Evolutionary conservation across 441 rosid species (phyloP), one percentile per base, ranked within the genome.

Genomic region (Monsonia emarginata): DNA sequence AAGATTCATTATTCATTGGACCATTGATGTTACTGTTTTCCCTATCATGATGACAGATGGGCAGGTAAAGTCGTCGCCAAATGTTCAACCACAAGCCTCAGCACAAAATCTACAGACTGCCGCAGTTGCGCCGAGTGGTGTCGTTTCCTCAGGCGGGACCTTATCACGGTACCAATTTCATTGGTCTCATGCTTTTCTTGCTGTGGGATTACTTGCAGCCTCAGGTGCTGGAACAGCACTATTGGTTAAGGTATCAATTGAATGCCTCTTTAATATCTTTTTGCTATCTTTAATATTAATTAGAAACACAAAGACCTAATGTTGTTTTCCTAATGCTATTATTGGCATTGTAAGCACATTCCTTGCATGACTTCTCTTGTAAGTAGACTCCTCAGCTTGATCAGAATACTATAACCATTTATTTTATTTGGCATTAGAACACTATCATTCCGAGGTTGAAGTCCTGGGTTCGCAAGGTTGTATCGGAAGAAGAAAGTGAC

Each of bases 161-260:
- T 73, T 78, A 68, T 54, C 82, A 8, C 69, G 48, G 27, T 56
- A 63, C 5, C 80, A 72, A 22, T 86, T 87, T 81, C 87, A 81
- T 65, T 93, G 96, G 97, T 87, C 84, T 74, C 93, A 93, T 81
- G 95, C 88, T 71, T 69, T 82, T 80, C 65, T 75, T 73, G 90
- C 91, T 67, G 79, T 93, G 13, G 97, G 97, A 60, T 63, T 86
- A 27, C 69, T 93, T 68, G 95, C 97, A 22, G 90, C 77, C 59
- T 88, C 97, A 58, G 93, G 97, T 78, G 96, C 91, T 61, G 95
- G 97, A 65, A 83, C 93, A 22, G 90, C 84, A 74, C 72, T 90
- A 44, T 73, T 87, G 61, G 67, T 90, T 1, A 90, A 94, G 98
- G 98, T 90, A 73, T 60, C 14, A 11, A 61, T 27, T 18, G 9